Evolutionary conservation across 345 rosid species (phyloP).

Genomic region (Eutrema heterophyllum): DNA sequence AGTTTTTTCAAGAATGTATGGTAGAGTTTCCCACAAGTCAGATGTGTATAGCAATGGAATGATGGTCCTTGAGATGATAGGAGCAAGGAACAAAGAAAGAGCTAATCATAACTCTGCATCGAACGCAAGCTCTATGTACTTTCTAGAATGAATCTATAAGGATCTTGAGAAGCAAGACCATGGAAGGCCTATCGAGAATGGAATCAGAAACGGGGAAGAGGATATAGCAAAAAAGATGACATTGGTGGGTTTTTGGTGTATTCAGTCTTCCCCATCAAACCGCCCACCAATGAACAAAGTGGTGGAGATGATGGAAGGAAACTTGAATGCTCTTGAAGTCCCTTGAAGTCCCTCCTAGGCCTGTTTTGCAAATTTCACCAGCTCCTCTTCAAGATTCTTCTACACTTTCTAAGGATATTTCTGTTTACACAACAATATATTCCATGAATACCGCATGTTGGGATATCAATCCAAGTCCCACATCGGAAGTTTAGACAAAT

Average conservation of each 20-base stretch:
- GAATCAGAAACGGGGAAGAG: slow-evolving; percentile 11
- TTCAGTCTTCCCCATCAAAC: slow-evolving; percentile 28
- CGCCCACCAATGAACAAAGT: slow-evolving; percentile 27
- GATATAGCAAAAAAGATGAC: slow-evolving; percentile 24
- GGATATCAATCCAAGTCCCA: no score
- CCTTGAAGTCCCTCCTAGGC: slow-evolving; percentile 27
- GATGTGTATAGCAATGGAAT: slow-evolving; percentile 51
- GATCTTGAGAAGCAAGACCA: slow-evolving; percentile 16
- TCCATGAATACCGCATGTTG: neutral
- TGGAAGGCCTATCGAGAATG: neutral
- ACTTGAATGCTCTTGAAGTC: slow-evolving; percentile 1
- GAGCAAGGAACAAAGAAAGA: slow-evolving; percentile 20
- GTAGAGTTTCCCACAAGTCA: slow-evolving; percentile 36
- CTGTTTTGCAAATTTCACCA: neutral
- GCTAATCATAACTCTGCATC: neutral
- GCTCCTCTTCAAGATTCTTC: neutral
- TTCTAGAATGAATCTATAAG: slow-evolving; percentile 33
- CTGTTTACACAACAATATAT: neutral
- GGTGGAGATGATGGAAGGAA: slow-evolving; percentile 34
- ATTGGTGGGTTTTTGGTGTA: slow-evolving; percentile 30
- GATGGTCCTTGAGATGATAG: slow-evolving; percentile 43
- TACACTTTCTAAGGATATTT: slow-evolving; percentile 32
- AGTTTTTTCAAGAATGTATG: slow-evolving; percentile 30
- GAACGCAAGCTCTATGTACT: slow-evolving; percentile 27
- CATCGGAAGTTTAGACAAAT: no score